Conservation (phyloP, 768 basidiomycete genomes). For the Mycena kentingensis region DNA sequence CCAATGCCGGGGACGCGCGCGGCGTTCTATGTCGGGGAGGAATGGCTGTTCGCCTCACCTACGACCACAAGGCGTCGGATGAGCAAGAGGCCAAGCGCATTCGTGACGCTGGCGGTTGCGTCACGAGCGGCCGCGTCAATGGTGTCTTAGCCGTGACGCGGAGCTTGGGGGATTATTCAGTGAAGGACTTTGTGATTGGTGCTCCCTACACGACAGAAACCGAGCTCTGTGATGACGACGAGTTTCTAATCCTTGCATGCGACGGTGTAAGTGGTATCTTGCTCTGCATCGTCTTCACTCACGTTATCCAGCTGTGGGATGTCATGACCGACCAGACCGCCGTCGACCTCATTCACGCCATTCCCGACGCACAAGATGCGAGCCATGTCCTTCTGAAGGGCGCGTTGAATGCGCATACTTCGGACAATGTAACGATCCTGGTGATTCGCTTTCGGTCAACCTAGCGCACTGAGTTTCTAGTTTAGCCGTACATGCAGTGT, state of each 20-base stretch:
- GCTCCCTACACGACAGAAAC: slow-evolving; percentile 99
- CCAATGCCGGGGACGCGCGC: slow-evolving; percentile 96
- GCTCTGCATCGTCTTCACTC: slow-evolving; percentile 10
- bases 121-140: slow-evolving; percentile 97
- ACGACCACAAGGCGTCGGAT: slow-evolving; percentile 98
- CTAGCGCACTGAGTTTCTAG: too few species aligned
- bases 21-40: slow-evolving; percentile 92
- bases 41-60: slow-evolving; percentile 89
- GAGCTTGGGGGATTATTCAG: slow-evolving; percentile 92
- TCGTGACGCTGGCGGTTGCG: slow-evolving; percentile 96
- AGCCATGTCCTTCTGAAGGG: slow-evolving; percentile 75
- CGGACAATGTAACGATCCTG: slow-evolving; percentile 92
- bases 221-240: slow-evolving; percentile 84
- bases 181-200: slow-evolving; percentile 99
- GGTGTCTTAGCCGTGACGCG: slow-evolving; percentile 96
- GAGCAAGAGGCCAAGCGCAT: slow-evolving; percentile 97
- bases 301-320: slow-evolving; percentile 82
- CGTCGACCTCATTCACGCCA: slow-evolving; percentile 76
- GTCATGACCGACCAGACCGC: slow-evolving; percentile 90
- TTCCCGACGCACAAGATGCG: slow-evolving; percentile 81
- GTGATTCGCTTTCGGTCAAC: slow-evolving; percentile 92
- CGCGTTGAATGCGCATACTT: slow-evolving; percentile 85
- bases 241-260: slow-evolving; percentile 93
- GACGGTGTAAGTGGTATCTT: slow-evolving; percentile 78
- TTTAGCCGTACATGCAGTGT: too few species aligned